Evolutionary conservation across 2,329 filamentous ascomycete genomes (phyloP), one percentile per base, ranked within the genome.

Genomic region (Tolypocladium ovalisporum): DNA sequence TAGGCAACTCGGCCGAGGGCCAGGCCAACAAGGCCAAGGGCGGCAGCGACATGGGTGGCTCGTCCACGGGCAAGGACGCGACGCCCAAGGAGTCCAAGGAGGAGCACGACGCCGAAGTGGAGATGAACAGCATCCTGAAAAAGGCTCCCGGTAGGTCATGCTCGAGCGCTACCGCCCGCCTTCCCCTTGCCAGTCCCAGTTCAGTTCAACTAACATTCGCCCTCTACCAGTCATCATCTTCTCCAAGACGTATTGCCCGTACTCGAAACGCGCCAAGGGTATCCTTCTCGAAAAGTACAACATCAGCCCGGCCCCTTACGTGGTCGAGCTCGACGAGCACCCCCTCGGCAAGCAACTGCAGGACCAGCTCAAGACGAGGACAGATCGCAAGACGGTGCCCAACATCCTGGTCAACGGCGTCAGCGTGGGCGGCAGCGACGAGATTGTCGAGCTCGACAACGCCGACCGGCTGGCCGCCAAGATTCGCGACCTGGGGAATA

Each of bases 211-310:
- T 44, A 56, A 56, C 63, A 9, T 32, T 42, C 37, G 65, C 59
- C 65, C 29, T 9, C 8, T 22, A 17, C 3, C 62, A 94, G 90
- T 97, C 59, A 89, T 97, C 70, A 90, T 99, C 65, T 97, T 97
- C 76, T 96, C 91, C 62, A 97, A 99, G 73, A 84, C 88, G 1
- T 96, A 93, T 75, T 99, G 94, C 72, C 90, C 88, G 1, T 87
- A 83, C 74, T 97, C 91, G 55, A 87, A 85, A 68, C 85, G 84
- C 64, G 94, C 94, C 52, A 99, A 99, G 74, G 78, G 79, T 49
- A 82, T 97, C 57, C 82, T 99, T 44, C 83, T 96, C 47, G 84
- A 92, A 27, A 86, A 88, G 65, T 97, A 97, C 76, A 78, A 77
- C 56, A 95, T 99, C 68, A 81, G 84, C 1, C 94, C 94, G 0